phyloP scores from a whole-genome alignment of 805 yeast species.

The Wickerhamiella kazuoi region DNA sequence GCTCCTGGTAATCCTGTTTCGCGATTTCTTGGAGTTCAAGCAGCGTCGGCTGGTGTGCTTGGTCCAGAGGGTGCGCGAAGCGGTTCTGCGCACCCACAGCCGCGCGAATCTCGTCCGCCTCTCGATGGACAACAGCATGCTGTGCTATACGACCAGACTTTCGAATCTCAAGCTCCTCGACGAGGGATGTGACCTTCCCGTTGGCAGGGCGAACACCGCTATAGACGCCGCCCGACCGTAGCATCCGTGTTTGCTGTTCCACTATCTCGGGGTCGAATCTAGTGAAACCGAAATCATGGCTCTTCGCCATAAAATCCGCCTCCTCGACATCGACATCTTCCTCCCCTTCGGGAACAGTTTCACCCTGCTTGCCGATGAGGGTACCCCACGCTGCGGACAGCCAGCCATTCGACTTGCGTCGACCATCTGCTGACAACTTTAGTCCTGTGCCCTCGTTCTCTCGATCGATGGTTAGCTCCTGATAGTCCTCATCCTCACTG shows the following conservation, averaged over 20 bases:
- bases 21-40: conserved; percentile 19
- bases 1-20: conserved; percentile 16
- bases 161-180: conserved; percentile 23
- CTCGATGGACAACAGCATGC: conserved; percentile 13
- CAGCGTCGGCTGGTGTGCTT: conserved; percentile 14
- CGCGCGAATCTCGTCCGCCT: conserved; percentile 10
- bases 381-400: conserved; percentile 2
- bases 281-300: conserved; percentile 17
- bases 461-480: conserved; percentile 2
- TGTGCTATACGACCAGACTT: conserved; percentile 19
- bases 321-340: conserved; percentile 8
- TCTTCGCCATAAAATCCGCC: conserved; percentile 7
- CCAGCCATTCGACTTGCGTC: conserved; percentile 2
- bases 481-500: conserved; percentile 16
- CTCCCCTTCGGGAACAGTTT: conserved; percentile 2
- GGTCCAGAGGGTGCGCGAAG: conserved; percentile 17
- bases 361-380: conserved; percentile 7
- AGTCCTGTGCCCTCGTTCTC: neutral
- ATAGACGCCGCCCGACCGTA: conserved; percentile 14
- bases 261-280: conserved; percentile 15
- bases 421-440: no score
- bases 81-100: conserved; percentile 2
- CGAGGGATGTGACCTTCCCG: conserved; percentile 19
- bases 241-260: conserved; percentile 14
- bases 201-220: conserved; percentile 6